phyloP scores from a whole-genome alignment of 768 basidiomycete species.

The Flagelloscypha sp. region DNA sequence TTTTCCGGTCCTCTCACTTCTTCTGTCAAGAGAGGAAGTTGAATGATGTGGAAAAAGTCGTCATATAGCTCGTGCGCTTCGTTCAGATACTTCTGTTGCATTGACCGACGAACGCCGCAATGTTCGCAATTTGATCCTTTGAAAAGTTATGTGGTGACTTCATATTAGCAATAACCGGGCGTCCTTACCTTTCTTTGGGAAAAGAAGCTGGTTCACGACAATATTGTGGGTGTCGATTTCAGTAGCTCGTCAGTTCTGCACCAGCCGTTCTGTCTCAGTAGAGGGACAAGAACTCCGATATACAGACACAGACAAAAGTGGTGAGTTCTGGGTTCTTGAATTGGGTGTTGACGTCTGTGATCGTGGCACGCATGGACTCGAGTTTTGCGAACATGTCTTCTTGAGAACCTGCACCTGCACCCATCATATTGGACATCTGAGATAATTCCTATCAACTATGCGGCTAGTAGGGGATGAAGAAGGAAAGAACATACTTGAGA shows the following conservation, averaged over 20 bases:
- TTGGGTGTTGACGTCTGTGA: slow-evolving; percentile 97
- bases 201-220: slow-evolving; percentile 94
- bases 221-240: slow-evolving; percentile 99
- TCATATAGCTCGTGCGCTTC: slow-evolving; percentile 97
- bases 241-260: slow-evolving; percentile 90
- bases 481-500: slow-evolving; percentile 45
- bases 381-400: slow-evolving; percentile 99
- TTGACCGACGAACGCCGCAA: slow-evolving; percentile 87
- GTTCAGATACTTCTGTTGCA: slow-evolving; percentile 96
- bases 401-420: slow-evolving; percentile 80
- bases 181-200: slow-evolving; percentile 77
- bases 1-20: slow-evolving; percentile 95
- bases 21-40: slow-evolving; percentile 89
- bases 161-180: slow-evolving; percentile 1
- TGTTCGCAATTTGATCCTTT: slow-evolving; percentile 91
- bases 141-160: slow-evolving; percentile 3
- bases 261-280: slow-evolving; percentile 98
- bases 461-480: neutral
- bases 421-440: slow-evolving; percentile 95
- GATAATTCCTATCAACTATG: neutral
- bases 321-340: slow-evolving; percentile 99
- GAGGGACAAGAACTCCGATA: slow-evolving; percentile 94
- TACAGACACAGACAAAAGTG: slow-evolving; percentile 97
- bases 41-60: slow-evolving; percentile 96
- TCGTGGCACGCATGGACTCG: slow-evolving; percentile 92